Evolutionary conservation across 495 filamentous ascomycete species (phyloP).

Genomic region (Talaromyces thailandensis): DNA sequence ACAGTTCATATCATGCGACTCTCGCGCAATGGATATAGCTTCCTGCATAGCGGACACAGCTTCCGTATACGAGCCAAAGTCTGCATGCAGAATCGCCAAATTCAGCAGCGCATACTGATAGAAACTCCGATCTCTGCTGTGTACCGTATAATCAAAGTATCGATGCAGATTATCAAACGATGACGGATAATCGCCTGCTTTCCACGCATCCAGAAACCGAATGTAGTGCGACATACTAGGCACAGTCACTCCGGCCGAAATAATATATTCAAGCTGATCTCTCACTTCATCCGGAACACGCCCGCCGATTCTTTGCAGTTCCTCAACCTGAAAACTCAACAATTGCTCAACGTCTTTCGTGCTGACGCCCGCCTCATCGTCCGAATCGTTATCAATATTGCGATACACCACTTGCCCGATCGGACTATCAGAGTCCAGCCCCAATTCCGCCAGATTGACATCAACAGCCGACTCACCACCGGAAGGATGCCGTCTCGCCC

Average conservation of each 20-base stretch:
- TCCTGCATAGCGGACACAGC: slow-evolving; percentile 91
- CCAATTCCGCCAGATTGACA: slow-evolving; percentile 43
- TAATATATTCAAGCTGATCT: slow-evolving; percentile 53
- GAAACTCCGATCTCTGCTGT: slow-evolving; percentile 71
- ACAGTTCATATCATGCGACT: slow-evolving; percentile 86
- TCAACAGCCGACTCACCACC: slow-evolving; percentile 59
- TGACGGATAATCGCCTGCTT: slow-evolving; percentile 78
- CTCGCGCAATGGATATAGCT: slow-evolving; percentile 80
- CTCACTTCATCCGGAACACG: slow-evolving; percentile 63
- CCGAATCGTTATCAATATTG: slow-evolving; percentile 40
- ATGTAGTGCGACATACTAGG: slow-evolving; percentile 74
- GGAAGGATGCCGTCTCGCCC: slow-evolving; percentile 58
- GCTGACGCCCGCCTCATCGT: slow-evolving; percentile 45
- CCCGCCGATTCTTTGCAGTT: slow-evolving; percentile 75
- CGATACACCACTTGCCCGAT: slow-evolving; percentile 56
- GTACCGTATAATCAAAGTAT: slow-evolving; percentile 97
- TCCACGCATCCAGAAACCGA: slow-evolving; percentile 82
- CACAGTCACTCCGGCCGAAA: slow-evolving; percentile 54
- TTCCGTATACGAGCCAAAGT: slow-evolving; percentile 87
- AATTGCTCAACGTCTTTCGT: slow-evolving; percentile 77
- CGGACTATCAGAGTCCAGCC: slow-evolving; percentile 27
- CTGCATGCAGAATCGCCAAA: slow-evolving; percentile 84
- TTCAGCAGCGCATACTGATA: slow-evolving; percentile 98
- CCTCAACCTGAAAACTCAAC: slow-evolving; percentile 78
- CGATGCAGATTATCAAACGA: slow-evolving; percentile 88